Base-by-base conservation (phyloP, 2,329 filamentous ascomycete species). In the Microdochium bolleyi region DNA sequence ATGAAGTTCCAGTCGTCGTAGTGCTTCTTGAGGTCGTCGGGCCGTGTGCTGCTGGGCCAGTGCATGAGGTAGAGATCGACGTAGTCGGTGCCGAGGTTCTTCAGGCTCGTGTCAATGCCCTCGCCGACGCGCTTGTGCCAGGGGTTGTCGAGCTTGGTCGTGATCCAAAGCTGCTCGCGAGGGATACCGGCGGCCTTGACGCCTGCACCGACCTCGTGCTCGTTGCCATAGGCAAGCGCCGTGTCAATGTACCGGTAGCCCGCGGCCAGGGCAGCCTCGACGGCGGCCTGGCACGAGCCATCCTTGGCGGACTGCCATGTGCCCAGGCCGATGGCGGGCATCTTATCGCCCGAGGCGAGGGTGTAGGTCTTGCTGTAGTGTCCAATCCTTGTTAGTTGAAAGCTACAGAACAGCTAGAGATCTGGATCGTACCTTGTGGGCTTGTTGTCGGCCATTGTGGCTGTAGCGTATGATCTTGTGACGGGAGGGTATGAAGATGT, bases 71-170 rank as follows among this genome's bases (percentile, higher is more conserved):
- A 87, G 49, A 88, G 71, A 65, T 88, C 85, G 55, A 89, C 74
- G 60, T 88, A 88, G 60, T 84, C 80, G 19, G 75, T 75, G 48
- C 79, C 79, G 19, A 88, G 73, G 59, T 77, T 79, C 65, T 79
- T 74, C 54, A 88, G 73, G 11, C 81, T 84, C 51, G 72, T 70
- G 54, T 79, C 74, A 53, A 88, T 73, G 24, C 78, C 85, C 64
- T 85, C 79, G 38, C 75, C 70, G 25, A 85, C 85, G 56, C 80
- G 77, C 71, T 87, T 83, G 72, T 91, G 87, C 79, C 84, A 87
- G 50, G 85, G 79, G 77, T 92, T 91, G 76, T 89, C 82, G 52
- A 92, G 81, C 78, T 94, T 95, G 61, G 88, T 90, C 51, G 89
- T 92, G 54, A 88, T 68, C 78, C 82, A 89, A 65, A 88, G 81